Base-by-base conservation (phyloP, 2,329 filamentous ascomycete genomes). In the Colletotrichum sp. region DNA sequence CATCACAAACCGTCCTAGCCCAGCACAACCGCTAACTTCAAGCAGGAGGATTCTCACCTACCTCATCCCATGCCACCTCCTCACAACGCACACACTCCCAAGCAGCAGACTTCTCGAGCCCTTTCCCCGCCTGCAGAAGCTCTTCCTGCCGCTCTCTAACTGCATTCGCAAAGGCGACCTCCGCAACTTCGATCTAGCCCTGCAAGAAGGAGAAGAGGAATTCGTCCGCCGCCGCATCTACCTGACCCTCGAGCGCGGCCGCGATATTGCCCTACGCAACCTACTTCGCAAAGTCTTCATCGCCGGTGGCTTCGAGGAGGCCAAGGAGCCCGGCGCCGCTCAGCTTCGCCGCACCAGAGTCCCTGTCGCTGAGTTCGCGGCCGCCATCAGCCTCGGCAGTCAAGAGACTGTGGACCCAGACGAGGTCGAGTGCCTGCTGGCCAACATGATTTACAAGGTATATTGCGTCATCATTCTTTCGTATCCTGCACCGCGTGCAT, bases 361-460 rank as follows among this genome's bases (percentile, higher is more conserved):
- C 39, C 94, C 95, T 0, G 90, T 98, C 16, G 89, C 91, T 15
- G 95, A 99, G 80, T 99, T 99, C 80, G 92, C 92, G 28, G 95
- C 95, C 8, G 98, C 95, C 9, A 91, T 99, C 76, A 93, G 93
- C 81, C 89, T 98, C 80, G 93, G 92, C 69, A 93, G 91, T 79
- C 88, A 89, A 71, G 89, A 94, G 82, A 86, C 89, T 39, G 88
- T 98, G 39, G 97, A 98, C 80, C 90, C 91, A 36, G 98, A 99
- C 82, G 97, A 99, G 85, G 96, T 99, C 6, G 98, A 99, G 85
- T 99, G 97, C 84, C 87, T 98, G 80, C 83, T 99, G 81, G 95
- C 97, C 32, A 99, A 98, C 83, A 95, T 98, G 91, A 98, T 99
- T 77, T 99, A 99, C 89, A 99, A 99, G 92, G 96, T 98, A 85